These are phyloP conservation scores for Backusella morwellensis DNA, from an alignment of 192 early-diverging fungal genomes.

Conservation along the genomic window DNA sequence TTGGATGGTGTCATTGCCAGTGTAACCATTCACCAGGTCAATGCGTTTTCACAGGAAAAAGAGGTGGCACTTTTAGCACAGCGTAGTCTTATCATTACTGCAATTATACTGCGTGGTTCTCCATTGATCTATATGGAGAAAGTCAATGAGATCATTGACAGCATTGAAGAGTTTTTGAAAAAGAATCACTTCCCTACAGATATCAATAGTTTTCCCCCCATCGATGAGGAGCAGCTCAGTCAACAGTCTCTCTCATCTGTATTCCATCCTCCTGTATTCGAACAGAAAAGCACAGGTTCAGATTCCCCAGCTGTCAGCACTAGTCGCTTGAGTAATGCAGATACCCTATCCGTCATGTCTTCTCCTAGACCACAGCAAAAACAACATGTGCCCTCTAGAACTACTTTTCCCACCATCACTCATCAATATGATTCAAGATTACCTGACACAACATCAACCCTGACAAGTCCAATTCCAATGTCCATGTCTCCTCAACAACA, in stretches of 20 bases:
- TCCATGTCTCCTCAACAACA: neutral
- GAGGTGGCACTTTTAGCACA: conserved; percentile 36
- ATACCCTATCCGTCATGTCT: neutral
- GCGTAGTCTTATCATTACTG: conserved; percentile 37
- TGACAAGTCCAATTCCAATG: neutral
- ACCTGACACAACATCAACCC: neutral
- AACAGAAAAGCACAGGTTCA: conserved; percentile 9
- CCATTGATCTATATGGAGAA: conserved; percentile 41
- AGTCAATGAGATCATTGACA: conserved; percentile 41
- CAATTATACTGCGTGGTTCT: conserved; percentile 27
- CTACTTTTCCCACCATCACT: neutral
- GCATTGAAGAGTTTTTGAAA: conserved; percentile 35
- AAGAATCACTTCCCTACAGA: conserved; percentile 33
- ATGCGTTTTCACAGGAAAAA: conserved; percentile 37
- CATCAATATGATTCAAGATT: neutral
- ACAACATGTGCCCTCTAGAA: neutral
- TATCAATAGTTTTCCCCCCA: conserved; percentile 23
- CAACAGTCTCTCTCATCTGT: conserved; percentile 36
- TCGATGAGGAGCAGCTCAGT: conserved; percentile 31
- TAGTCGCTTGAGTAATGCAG: conserved; percentile 3
- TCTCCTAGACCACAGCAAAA: neutral
- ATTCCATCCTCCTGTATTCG: conserved; percentile 36
- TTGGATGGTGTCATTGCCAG: conserved; percentile 40
- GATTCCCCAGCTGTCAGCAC: neutral
- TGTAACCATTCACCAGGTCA: conserved; percentile 41